phyloP scores from a whole-genome alignment of 208 protist genomes.

The Leishmania tropica region DNA sequence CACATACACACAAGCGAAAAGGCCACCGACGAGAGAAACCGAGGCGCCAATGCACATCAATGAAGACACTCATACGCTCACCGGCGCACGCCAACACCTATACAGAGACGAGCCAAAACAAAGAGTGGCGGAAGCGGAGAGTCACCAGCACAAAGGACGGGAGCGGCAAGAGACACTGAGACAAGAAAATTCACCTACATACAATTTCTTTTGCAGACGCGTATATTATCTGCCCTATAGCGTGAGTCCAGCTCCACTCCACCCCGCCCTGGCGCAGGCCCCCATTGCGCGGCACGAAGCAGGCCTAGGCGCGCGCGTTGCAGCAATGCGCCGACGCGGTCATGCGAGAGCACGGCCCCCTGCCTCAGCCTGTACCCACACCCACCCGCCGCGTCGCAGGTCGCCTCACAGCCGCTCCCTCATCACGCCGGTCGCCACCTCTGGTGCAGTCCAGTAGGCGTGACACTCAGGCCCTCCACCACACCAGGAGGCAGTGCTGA shows the following conservation, averaged over 20 bases:
- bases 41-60: neutral
- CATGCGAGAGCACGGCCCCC: neutral
- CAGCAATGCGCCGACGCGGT: neutral
- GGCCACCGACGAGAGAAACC: neutral
- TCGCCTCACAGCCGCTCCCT: neutral
- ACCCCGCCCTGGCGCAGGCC: neutral
- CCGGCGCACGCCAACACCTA: neutral
- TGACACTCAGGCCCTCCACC: neutral
- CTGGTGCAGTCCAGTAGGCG: neutral
- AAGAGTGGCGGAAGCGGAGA: neutral
- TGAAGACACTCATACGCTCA: neutral
- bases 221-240: too few species aligned
- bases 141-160: neutral
- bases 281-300: neutral
- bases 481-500: neutral
- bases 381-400: neutral
- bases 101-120: neutral
- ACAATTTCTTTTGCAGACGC: too few species aligned
- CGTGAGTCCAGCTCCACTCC: neutral
- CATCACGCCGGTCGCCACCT: too few species aligned
- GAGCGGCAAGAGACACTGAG: neutral
- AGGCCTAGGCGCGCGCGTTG: neutral
- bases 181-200: neutral
- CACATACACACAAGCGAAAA: neutral
- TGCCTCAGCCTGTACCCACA: too few species aligned